Percentiles rank a stretch among this genome's conserved stretches.
Evolutionary conservation across 768 basidiomycete species (phyloP).

Genomic region (Paxillus rubicundulus): DNA sequence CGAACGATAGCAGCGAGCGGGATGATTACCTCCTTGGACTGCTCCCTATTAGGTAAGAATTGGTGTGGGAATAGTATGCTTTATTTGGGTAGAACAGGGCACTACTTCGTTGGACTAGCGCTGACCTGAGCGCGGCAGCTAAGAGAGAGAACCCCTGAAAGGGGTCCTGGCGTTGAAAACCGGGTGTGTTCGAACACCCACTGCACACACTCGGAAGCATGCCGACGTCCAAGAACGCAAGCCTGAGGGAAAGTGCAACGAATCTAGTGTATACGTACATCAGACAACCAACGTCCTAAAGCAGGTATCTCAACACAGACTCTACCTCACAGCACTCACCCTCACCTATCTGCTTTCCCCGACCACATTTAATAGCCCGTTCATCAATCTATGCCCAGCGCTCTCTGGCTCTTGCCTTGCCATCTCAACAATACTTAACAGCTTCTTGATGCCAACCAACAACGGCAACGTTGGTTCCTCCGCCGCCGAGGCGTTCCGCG

Average conservation of each 20-base stretch:
- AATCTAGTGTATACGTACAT: slow-evolving; percentile 2
- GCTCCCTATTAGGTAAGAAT: slow-evolving; percentile 12
- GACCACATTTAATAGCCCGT: slow-evolving; percentile 55
- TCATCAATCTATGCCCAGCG: slow-evolving; percentile 67
- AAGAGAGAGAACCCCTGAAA: neutral
- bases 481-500: slow-evolving; percentile 37
- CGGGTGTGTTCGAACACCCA: no score
- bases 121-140: neutral
- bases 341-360: slow-evolving; percentile 9
- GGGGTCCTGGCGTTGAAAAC: neutral
- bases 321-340: no score
- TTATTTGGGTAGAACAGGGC: slow-evolving; percentile 9
- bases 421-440: slow-evolving; percentile 93
- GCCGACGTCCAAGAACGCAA: no score
- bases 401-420: slow-evolving; percentile 91
- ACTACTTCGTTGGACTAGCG: no score
- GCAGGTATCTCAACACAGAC: neutral
- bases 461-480: slow-evolving; percentile 47
- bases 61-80: slow-evolving; percentile 25
- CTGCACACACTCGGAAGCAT: no score
- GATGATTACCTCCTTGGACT: neutral
- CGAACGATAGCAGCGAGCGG: slow-evolving; percentile 2
- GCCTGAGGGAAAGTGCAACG: neutral
- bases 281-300: slow-evolving; percentile 6
- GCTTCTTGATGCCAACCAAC: slow-evolving; percentile 90